A percentile compares a stretch with the other conserved stretches of the same genome.
phyloP scores from a whole-genome alignment of 2,329 filamentous ascomycete genomes.

The Aspergillus melleus region DNA sequence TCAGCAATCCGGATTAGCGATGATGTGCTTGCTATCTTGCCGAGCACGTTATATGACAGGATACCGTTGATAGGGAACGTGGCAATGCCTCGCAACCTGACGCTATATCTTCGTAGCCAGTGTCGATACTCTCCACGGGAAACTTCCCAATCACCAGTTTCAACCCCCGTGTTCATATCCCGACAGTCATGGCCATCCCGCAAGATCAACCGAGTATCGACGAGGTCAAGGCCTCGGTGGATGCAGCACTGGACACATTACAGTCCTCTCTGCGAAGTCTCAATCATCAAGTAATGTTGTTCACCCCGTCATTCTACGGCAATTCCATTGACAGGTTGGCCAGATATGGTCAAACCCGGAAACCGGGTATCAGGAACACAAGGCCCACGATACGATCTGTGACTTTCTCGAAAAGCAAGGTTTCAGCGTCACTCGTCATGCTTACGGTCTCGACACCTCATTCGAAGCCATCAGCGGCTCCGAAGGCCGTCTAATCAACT shows the following conservation, averaged over 20 bases:
- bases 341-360: constrained; percentile 54
- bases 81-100: not conserved
- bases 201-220: constrained; percentile 10
- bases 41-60: not conserved
- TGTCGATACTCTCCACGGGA: not conserved
- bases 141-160: not conserved
- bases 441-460: constrained; percentile 54
- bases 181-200: constrained; percentile 19
- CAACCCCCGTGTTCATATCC: not conserved
- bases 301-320: too few species aligned
- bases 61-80: not conserved
- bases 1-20: not conserved
- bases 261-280: constrained; percentile 24
- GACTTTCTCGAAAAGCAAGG: constrained; percentile 47
- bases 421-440: constrained; percentile 49
- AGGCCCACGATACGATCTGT: constrained; percentile 53
- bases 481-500: constrained; percentile 38
- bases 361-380: constrained; percentile 52
- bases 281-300: constrained; percentile 25
- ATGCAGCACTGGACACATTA: constrained; percentile 19
- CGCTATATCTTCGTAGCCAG: not conserved
- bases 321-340: not conserved
- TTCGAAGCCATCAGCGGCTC: constrained; percentile 51
- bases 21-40: not conserved
- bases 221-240: constrained; percentile 24